Evolutionary conservation across 805 yeast species (phyloP), one percentile per base, ranked within the genome.

Genomic region (Kazachstania kunashirensis): DNA sequence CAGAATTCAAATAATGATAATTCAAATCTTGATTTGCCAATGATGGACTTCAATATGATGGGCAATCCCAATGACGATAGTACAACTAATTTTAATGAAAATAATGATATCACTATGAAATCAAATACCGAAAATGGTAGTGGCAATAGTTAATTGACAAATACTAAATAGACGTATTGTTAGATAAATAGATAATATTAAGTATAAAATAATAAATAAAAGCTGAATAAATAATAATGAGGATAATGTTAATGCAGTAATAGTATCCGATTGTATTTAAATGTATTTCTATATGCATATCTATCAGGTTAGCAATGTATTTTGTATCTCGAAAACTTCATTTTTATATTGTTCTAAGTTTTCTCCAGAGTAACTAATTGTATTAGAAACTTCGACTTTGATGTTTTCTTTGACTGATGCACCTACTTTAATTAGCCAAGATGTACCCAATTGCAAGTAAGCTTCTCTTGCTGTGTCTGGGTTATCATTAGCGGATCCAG

Each of bases 401-500:
- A 62, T 66, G 16, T 60, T 70, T 9, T 61, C 56, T 5, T 56
- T 61, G 10, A 83, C 55, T 2, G 55, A 41, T 2, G 83, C 95
- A n/a, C 96, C 96, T 3, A 75, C 75, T 2, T 63, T 65, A 19
- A 57, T 50, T 24, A 83, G 67, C 96, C 97, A 89, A 35, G 67
- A 63, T 13, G 84, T 76, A 23, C 86, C 77, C 53, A 88, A 70
- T 25, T 62, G 59, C 48, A 88, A 63, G 44, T 75, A 74, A 47
- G 80, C 79, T 3, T 51, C 57, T 42, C 79, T 71, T 45, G 95
- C 84, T 2, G 96, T 78, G 43, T 75, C 81, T 20, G 96, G 94
- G 34, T 84, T 79, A 61, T 89, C 96, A 51, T 74, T 77, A 16
- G 67, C 65, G n/a, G 94, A 71, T 15, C 86, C 94, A 11, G 80